Percentiles rank a stretch among this genome's conserved stretches.
Conservation (phyloP, 805 yeast species). For the Blastobotrys muscicola region DNA sequence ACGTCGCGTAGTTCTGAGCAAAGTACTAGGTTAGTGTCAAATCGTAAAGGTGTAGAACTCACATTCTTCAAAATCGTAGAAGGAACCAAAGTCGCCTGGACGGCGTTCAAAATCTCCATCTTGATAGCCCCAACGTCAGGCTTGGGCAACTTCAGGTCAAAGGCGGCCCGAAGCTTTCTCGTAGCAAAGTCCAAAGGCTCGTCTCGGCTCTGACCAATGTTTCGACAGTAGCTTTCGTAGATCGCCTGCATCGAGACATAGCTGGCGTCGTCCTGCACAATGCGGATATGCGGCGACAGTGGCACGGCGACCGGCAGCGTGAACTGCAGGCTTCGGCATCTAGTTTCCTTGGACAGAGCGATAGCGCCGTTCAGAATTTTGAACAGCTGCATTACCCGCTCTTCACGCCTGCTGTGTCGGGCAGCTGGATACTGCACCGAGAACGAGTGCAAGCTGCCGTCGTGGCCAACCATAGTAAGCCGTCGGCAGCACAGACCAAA, state of each 20-base stretch:
- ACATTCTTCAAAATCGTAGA: constrained; percentile 63
- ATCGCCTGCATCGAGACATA: constrained; percentile 71
- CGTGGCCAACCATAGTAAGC: constrained; percentile 82
- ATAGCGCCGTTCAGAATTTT: constrained; percentile 78
- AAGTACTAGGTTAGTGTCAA: constrained; percentile 38
- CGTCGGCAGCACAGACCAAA: constrained; percentile 86
- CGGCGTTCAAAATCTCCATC: constrained; percentile 84
- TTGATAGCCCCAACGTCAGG: constrained; percentile 85
- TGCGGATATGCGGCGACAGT: constrained; percentile 85
- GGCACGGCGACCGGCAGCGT: constrained; percentile 91
- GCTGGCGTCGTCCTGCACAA: constrained; percentile 71
- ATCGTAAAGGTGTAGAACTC: constrained; percentile 4
- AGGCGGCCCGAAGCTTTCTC: constrained; percentile 82
- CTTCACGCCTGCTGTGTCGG: constrained; percentile 94
- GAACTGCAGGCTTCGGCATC: constrained; percentile 75
- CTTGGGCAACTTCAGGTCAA: constrained; percentile 85
- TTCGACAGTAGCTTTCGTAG: constrained; percentile 78
- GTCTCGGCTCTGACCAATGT: constrained; percentile 66
- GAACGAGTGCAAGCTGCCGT: constrained; percentile 84
- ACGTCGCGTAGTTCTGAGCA: constrained; percentile 55
- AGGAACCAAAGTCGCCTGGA: constrained; percentile 82
- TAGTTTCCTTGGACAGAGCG: constrained; percentile 73
- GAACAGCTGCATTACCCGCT: constrained; percentile 83
- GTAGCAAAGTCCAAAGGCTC: constrained; percentile 82
- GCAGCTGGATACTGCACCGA: constrained; percentile 98